phyloP scores from a whole-genome alignment of 1,139 yeast genomes.

The Yamadazyma taylorii region DNA sequence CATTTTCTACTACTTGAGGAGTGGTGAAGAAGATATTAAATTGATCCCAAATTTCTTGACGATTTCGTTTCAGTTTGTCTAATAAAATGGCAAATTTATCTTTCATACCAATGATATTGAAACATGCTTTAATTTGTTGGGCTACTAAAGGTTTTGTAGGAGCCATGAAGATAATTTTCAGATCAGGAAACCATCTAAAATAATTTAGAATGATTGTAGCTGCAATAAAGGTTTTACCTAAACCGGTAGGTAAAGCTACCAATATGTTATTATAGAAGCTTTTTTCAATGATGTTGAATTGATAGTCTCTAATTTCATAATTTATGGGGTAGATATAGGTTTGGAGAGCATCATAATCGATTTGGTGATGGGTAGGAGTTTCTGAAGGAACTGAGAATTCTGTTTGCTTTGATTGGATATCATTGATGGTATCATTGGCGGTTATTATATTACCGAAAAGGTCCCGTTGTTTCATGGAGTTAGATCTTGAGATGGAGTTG shows the following conservation, averaged over 20 bases:
- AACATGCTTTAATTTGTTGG: conserved; percentile 93
- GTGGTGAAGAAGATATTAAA: conserved; percentile 90
- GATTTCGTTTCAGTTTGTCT: conserved; percentile 64
- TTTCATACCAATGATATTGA: conserved; percentile 82
- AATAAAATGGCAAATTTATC: conserved; percentile 77
- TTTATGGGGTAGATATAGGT: conserved; percentile 84
- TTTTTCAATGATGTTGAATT: conserved; percentile 70
- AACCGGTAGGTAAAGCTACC: conserved; percentile 95
- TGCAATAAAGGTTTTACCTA: conserved; percentile 96
- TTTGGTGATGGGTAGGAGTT: conserved; percentile 52
- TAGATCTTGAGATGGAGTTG: conserved; percentile 1
- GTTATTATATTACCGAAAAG: conserved; percentile 11
- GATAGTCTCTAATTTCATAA: conserved; percentile 82
- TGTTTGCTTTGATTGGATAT: not conserved
- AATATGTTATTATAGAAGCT: conserved; percentile 74
- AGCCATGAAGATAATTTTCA: conserved; percentile 90
- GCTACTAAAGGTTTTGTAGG: conserved; percentile 98
- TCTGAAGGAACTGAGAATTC: conserved; percentile 2
- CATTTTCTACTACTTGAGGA: conserved; percentile 95
- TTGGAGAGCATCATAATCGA: conserved; percentile 39
- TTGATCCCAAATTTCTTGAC: conserved; percentile 72
- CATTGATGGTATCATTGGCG: too few relatives aligned
- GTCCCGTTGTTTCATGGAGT: conserved; percentile 9
- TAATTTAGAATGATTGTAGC: conserved; percentile 91
- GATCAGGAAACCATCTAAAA: conserved; percentile 75